These are phyloP conservation scores for Diospyros kaki DNA, from an alignment of 148 eudicot genomes.

Conservation along the genomic window DNA sequence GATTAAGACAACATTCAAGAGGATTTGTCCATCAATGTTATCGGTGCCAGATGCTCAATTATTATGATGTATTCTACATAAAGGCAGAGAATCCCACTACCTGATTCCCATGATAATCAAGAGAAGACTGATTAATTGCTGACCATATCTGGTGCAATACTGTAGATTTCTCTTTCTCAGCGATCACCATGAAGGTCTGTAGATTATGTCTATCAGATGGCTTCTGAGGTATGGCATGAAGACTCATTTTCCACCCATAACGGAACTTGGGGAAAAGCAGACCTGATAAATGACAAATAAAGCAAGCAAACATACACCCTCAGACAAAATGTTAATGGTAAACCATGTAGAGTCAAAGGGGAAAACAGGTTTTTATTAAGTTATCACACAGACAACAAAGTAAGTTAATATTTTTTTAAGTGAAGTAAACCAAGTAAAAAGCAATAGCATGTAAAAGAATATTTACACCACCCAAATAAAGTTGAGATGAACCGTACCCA, in stretches of 20 bases:
- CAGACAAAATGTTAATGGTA: neutral
- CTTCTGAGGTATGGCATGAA: conserved; percentile 64
- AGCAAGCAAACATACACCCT: neutral
- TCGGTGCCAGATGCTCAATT: neutral
- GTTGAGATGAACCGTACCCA: conserved; percentile 53
- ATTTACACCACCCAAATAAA: neutral
- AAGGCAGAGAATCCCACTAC: conserved; percentile 21
- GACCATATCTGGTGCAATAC: conserved; percentile 45
- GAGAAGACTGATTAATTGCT: conserved; percentile 34
- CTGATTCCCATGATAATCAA: conserved; percentile 46
- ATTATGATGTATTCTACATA: neutral
- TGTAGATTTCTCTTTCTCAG: conserved; percentile 52
- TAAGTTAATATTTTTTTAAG: conserved; percentile 2
- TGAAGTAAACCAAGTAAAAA: neutral
- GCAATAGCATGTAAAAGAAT: conserved; percentile 6
- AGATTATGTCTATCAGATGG: conserved; percentile 45
- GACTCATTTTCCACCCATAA: conserved; percentile 76
- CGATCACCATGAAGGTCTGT: conserved; percentile 73
- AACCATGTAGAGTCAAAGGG: conserved; percentile 14
- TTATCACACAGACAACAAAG: neutral
- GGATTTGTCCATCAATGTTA: neutral
- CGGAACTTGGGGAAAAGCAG: conserved; percentile 81
- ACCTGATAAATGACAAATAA: conserved; percentile 32
- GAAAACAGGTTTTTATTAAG: neutral
- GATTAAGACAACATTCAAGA: neutral